Conservation (phyloP, 148 eudicot species). For the Agrostemma githago region DNA sequence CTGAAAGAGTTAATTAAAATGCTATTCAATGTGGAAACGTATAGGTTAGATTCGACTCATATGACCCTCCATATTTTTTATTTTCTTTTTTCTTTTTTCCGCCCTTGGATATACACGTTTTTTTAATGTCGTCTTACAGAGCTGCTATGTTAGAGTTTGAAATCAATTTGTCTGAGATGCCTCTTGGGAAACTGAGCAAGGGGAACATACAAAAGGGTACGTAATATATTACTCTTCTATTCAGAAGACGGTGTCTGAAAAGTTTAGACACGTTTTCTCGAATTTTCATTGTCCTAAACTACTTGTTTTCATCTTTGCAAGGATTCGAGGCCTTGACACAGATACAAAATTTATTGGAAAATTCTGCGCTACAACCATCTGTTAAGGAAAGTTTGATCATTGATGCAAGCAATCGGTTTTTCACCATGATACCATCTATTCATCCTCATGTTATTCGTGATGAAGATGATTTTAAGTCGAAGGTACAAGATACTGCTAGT, state of each 20-base stretch:
- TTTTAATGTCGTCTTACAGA: slow-evolving; percentile 35
- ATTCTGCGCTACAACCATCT: slow-evolving; percentile 39
- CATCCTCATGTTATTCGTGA: slow-evolving; percentile 95
- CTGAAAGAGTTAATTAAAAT: slow-evolving; percentile 82
- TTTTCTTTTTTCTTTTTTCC: background rate
- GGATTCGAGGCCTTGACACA: slow-evolving; percentile 98
- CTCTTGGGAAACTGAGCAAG: slow-evolving; percentile 94
- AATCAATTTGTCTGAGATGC: slow-evolving; percentile 97
- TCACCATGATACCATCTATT: slow-evolving; percentile 91
- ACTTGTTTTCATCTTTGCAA: slow-evolving; percentile 23
- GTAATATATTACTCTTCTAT: background rate
- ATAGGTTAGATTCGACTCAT: slow-evolving; percentile 47
- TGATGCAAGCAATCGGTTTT: slow-evolving; percentile 97
- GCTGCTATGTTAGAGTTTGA: slow-evolving; percentile 99
- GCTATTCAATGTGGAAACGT: slow-evolving; percentile 95
- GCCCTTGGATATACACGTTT: slow-evolving; percentile 7
- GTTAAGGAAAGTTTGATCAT: slow-evolving; percentile 65
- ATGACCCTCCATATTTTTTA: slow-evolving; percentile 7
- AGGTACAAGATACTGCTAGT: slow-evolving; percentile 42
- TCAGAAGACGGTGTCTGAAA: background rate
- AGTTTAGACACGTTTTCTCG: background rate
- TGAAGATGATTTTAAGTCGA: slow-evolving; percentile 87
- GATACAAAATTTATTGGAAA: slow-evolving; percentile 65
- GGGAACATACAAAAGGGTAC: slow-evolving; percentile 86
- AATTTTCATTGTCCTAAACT: slow-evolving; percentile 5